These are phyloP conservation scores for Alternaria hordeiaustralica DNA, from an alignment of 2,329 filamentous ascomycete species.

Conservation along the genomic window DNA sequence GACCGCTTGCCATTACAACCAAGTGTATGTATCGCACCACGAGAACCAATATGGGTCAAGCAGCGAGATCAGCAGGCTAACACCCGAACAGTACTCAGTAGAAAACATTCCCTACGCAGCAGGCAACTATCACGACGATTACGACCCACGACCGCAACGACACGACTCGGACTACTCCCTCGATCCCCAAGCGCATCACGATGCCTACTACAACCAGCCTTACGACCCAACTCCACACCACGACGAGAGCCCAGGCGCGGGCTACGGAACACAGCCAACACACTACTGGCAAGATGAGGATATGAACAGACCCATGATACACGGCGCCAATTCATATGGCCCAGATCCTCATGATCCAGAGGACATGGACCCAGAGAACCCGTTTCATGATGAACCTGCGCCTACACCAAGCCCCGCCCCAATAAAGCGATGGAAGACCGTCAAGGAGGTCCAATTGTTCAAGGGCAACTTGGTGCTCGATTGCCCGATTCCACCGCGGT, in stretches of 20 bases:
- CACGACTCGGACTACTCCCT: constrained; percentile 72
- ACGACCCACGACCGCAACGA: constrained; percentile 56
- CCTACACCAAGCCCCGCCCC: constrained; percentile 63
- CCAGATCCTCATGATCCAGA: constrained; percentile 62
- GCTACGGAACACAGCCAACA: constrained; percentile 57
- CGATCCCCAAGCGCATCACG: constrained; percentile 84
- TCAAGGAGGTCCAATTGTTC: constrained; percentile 97
- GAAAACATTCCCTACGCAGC: constrained; percentile 72
- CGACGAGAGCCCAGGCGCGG: constrained; percentile 62
- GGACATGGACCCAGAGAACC: constrained; percentile 47
- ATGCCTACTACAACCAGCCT: constrained; percentile 83
- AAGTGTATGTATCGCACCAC: constrained; percentile 66
- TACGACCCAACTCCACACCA: constrained; percentile 71
- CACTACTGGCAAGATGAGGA: constrained; percentile 72
- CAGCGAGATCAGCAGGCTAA: constrained; percentile 4
- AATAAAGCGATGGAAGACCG: constrained; percentile 94
- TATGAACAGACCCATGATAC: constrained; percentile 78
- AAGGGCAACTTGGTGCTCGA: constrained; percentile 96
- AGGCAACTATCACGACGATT: constrained; percentile 63
- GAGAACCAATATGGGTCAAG: not conserved
- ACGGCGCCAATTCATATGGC: constrained; percentile 66
- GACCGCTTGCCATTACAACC: constrained; percentile 85
- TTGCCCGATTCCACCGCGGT: constrained; percentile 87
- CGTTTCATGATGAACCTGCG: constrained; percentile 51
- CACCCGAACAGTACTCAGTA: constrained; percentile 67